phyloP scores from a whole-genome alignment of 176 grass and related monocot species.

The Oryza australiensis region DNA sequence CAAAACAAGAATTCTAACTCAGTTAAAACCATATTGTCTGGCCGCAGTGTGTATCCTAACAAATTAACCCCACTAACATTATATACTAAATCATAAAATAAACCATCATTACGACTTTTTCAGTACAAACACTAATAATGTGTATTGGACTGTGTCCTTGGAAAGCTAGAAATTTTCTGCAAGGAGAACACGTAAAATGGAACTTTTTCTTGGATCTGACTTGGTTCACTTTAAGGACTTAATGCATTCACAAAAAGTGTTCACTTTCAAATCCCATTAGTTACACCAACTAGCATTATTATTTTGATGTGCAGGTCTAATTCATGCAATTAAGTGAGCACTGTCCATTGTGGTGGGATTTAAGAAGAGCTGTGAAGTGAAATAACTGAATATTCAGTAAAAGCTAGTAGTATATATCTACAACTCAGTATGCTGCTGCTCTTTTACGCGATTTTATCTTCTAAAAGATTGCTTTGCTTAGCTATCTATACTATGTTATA shows the following conservation, averaged over 20 bases:
- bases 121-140: not conserved
- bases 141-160: not conserved
- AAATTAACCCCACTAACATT: not conserved
- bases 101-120: not conserved
- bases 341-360: not conserved
- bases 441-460: not conserved
- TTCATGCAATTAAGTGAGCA: not conserved
- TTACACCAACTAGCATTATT: not conserved
- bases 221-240: not conserved
- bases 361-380: not conserved
- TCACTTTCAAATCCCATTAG: not conserved
- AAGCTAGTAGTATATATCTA: not conserved
- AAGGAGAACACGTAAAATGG: not conserved
- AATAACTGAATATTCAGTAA: not conserved
- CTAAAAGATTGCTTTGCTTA: not conserved
- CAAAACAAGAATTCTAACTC: not conserved
- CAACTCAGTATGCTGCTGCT: not conserved
- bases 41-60: not conserved
- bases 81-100: not conserved
- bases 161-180: not conserved
- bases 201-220: not conserved
- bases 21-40: not conserved
- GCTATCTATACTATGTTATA: no score
- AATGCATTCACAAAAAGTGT: not conserved
- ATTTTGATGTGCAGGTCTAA: not conserved